Evolutionary conservation across 345 rosid species (phyloP).

Genomic region (Excoecaria cochinchinensis): DNA sequence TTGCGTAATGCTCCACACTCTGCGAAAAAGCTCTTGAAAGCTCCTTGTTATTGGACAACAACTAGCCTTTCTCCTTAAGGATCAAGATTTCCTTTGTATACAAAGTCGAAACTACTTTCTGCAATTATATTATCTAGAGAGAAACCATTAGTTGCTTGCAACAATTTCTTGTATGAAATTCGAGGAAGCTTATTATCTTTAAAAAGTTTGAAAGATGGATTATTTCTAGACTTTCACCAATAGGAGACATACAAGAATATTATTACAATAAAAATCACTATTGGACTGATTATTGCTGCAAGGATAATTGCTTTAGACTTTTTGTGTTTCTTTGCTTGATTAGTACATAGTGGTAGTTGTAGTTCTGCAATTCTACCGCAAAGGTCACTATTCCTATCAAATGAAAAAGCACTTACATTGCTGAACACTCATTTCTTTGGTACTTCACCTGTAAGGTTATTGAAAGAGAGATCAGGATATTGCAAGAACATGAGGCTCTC

Average conservation of each 20-base stretch:
- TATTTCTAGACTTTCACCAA: not conserved
- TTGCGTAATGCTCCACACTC: not conserved
- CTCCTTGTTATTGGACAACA: conserved; percentile 6
- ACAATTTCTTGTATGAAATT: not conserved
- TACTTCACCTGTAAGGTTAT: conserved; percentile 14
- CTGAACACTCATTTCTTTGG: conserved; percentile 11
- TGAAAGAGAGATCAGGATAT: conserved; percentile 1
- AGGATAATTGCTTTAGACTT: not conserved
- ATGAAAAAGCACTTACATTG: not conserved
- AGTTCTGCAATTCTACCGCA: conserved; percentile 13
- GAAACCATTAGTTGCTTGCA: not conserved
- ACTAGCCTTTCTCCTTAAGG: not conserved
- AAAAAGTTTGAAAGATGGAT: not conserved
- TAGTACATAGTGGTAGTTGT: not conserved
- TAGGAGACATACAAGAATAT: not conserved
- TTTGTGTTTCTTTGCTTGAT: not conserved
- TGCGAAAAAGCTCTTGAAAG: not conserved
- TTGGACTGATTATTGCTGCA: not conserved
- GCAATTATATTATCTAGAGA: not conserved
- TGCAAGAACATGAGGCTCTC: not conserved
- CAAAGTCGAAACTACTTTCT: not conserved
- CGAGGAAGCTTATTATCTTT: not conserved
- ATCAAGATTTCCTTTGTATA: not conserved
- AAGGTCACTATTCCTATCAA: conserved; percentile 9
- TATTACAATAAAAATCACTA: not conserved